Base-by-base conservation (phyloP, 495 filamentous ascomycete genomes). In the Penicillium pancosmium region DNA sequence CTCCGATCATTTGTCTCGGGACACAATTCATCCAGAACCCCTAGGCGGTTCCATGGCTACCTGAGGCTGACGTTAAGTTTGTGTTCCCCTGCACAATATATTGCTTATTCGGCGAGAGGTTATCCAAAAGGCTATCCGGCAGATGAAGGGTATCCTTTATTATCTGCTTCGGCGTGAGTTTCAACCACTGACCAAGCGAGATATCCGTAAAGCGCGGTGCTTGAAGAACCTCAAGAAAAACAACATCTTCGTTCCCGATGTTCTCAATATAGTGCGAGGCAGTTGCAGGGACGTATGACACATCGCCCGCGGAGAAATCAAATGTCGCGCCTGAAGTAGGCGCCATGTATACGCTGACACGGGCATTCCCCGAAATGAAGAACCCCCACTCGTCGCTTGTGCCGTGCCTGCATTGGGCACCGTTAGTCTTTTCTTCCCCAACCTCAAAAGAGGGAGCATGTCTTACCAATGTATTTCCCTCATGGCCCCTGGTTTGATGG, bases 331-430 rank as follows among this genome's bases (percentile, higher is more conserved):
- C 54, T n/a, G 54, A 40, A 0, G 54, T 50, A 12, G 54, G 54
- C 3, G 54, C 54, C 27, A 40, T 35, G 15, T 56, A 56, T 2
- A 56, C 23, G 34, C 46, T 56, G 18, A 50, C 54, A 16, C 54
- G 33, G n/a, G 54, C 54, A 18, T 50, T 50, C 8, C 54, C 54
- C 5, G 46, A 33, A 13, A 56, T 25, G 46, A 56, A 56, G 18
- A 56, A 56, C 19, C 54, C 54, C 54, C 54, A 56, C 12, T 56
- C 54, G 19, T 56, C 54, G 19, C 54, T 56, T 36, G 33, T 56
- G 7, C 46, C 47, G 19, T 56, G 54, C 54, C 54, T 56, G 44
- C 0, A 34, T 18, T 9, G 2, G 41, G 25, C 10, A 41, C 11
- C 9, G 13, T 40, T 50, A 50, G 21, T 9, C 2, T n/a, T 41